Conservation (phyloP, 2,329 filamentous ascomycete genomes). For the Diplocarpon mali region DNA sequence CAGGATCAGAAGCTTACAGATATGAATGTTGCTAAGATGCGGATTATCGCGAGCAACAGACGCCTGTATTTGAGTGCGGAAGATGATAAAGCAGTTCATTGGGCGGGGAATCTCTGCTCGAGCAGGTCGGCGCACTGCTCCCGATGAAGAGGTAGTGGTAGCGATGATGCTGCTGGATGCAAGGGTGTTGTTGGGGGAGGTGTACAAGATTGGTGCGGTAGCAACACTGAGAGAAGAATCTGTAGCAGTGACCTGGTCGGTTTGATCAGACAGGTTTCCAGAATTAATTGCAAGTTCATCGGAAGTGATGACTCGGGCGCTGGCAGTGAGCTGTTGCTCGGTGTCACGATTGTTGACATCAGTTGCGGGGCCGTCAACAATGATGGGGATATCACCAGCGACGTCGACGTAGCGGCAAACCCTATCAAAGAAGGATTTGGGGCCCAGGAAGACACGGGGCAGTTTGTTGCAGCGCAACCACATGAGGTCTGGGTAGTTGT, state of each 20-base stretch:
- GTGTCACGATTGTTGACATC: background rate
- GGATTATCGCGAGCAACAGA: background rate
- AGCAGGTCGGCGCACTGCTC: background rate
- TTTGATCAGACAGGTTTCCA: no score
- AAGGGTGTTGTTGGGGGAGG: background rate
- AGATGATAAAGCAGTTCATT: conserved; percentile 4
- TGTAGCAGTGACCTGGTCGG: no score
- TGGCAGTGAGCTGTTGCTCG: background rate
- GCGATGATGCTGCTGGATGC: background rate
- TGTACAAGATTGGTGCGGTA: no score
- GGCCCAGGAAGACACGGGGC: background rate
- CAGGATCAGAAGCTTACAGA: background rate
- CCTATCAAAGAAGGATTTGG: background rate
- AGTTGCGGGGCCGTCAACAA: background rate
- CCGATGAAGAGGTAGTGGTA: background rate
- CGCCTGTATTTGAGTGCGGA: background rate
- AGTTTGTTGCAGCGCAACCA: background rate
- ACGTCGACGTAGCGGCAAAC: background rate
- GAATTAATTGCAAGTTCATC: background rate
- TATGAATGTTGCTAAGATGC: background rate
- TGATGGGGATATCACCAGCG: background rate
- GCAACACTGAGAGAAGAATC: no score
- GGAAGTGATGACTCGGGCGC: background rate
- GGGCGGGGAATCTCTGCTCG: background rate
- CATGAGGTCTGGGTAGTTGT: background rate